phyloP scores from a whole-genome alignment of 441 rosid species.

The Populus hybrid region DNA sequence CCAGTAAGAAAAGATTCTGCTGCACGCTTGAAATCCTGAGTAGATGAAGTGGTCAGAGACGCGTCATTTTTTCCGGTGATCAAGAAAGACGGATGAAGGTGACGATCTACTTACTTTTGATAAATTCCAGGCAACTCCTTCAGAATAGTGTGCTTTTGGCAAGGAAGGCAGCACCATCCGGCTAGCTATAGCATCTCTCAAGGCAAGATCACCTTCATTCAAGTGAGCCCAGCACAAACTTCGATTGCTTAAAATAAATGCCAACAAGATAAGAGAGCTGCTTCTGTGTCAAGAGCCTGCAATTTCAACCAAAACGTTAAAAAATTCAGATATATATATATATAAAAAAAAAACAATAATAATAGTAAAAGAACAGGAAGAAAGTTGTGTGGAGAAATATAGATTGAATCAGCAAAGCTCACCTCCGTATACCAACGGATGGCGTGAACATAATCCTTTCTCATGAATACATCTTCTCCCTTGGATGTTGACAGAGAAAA shows the following conservation, averaged over 20 bases:
- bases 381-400: not conserved
- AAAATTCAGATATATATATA: no score
- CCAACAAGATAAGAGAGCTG: not conserved
- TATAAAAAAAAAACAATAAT: not conserved
- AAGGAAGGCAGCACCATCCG: not conserved
- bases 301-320: not conserved
- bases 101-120: conserved; percentile 2
- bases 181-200: not conserved
- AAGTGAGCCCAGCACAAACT: conserved; percentile 14
- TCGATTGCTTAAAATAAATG: not conserved
- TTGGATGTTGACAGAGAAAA: not conserved
- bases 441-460: conserved; percentile 6
- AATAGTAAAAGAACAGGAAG: not conserved
- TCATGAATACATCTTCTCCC: conserved; percentile 5
- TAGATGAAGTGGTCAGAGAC: no score
- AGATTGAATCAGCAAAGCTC: no score
- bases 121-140: conserved; percentile 15
- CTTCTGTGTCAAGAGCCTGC: not conserved
- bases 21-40: no score
- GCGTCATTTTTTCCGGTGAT: no score
- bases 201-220: conserved; percentile 6
- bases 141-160: conserved; percentile 3
- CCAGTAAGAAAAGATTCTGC: no score
- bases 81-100: not conserved
- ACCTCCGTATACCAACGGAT: conserved; percentile 3